Conservation (phyloP, 2,329 filamentous ascomycete genomes). For the Trematosphaeria pertusa region DNA sequence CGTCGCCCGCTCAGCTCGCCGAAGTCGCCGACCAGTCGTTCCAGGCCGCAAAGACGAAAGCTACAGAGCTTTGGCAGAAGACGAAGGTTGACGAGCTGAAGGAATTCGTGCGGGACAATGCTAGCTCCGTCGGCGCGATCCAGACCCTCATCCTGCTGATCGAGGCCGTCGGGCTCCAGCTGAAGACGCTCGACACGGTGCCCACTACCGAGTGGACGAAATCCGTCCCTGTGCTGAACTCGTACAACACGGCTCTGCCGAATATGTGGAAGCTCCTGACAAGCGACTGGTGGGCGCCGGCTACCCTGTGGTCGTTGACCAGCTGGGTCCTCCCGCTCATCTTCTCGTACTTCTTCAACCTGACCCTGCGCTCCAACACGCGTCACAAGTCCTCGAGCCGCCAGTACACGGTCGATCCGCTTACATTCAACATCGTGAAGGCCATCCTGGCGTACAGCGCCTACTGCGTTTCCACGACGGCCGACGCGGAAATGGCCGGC, state of each 20-base stretch:
- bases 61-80: slow-evolving; percentile 68
- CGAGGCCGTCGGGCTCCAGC: slow-evolving; percentile 71
- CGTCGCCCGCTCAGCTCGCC: slow-evolving; percentile 69
- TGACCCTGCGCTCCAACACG: slow-evolving; percentile 67
- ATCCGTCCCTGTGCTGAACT: not conserved
- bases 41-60: slow-evolving; percentile 72
- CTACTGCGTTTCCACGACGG: slow-evolving; percentile 59
- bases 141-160: slow-evolving; percentile 60
- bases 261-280: slow-evolving; percentile 83
- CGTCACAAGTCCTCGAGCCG: slow-evolving; percentile 50
- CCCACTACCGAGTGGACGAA: not conserved
- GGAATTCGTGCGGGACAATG: slow-evolving; percentile 69
- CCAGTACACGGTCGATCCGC: slow-evolving; percentile 76
- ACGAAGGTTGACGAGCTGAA: slow-evolving; percentile 72
- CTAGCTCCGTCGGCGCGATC: slow-evolving; percentile 70
- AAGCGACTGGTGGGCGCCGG: slow-evolving; percentile 81
- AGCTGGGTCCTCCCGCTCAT: slow-evolving; percentile 73
- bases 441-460: slow-evolving; percentile 82
- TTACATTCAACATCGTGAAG: slow-evolving; percentile 90
- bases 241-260: slow-evolving; percentile 58
- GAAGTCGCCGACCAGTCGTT: slow-evolving; percentile 72
- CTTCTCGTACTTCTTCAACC: slow-evolving; percentile 88
- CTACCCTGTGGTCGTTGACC: slow-evolving; percentile 77
- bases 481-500: slow-evolving; percentile 22
- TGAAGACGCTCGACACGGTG: slow-evolving; percentile 72